Evolutionary conservation across 2,329 filamentous ascomycete species (phyloP), one percentile per base, ranked within the genome.

Genomic region (Bipolaris bicolor): DNA sequence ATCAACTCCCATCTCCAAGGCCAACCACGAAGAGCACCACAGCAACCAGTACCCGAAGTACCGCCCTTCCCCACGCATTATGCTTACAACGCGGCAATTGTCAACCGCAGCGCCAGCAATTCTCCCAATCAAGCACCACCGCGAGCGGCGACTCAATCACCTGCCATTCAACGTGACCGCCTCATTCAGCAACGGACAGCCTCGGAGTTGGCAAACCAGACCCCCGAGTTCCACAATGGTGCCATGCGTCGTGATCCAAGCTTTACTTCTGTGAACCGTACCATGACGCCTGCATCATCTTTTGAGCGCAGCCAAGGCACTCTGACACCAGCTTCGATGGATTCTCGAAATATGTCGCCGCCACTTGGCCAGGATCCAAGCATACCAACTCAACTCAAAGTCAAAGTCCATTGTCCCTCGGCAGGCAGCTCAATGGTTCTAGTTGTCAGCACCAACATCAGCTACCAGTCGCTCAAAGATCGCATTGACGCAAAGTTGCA

Each of bases 371-470:
- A 62, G 51, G 53, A 69, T 16, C 61, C 66, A 5, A 69, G 62
- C 55, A 82, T 83, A 71, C 83, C 75, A 71, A 92, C 90, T 7
- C 95, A 98, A 72, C 84, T 99, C 49, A 98, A 97, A 79, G 93
- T 97, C 49, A 96, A 96, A 75, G 92, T 99, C 55, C 94, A 94
- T 71, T 96, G 91, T 72, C 78, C 79, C 3, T 76, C 79, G 3
- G 91, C 95, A 44, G 90, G 90, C 45, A 95, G 93, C 72, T 96
- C 96, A 66, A 90, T 97, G 57, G 97, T 94, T 0, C 84, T 99
- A n/a, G 94, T 99, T 10, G 96, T 97, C 40, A 90, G 92, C 31
- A 96, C 92, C 77, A 97, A 96, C 74, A 98, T 98, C 69, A 90
- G 91, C 39, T 98, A 96, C 77, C 91, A 95, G 65, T 95, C 91